A percentile compares a stretch with the other conserved stretches of the same genome.
phyloP scores from a whole-genome alignment of 108 stramenopile species.

The Cyclotella atomus region DNA sequence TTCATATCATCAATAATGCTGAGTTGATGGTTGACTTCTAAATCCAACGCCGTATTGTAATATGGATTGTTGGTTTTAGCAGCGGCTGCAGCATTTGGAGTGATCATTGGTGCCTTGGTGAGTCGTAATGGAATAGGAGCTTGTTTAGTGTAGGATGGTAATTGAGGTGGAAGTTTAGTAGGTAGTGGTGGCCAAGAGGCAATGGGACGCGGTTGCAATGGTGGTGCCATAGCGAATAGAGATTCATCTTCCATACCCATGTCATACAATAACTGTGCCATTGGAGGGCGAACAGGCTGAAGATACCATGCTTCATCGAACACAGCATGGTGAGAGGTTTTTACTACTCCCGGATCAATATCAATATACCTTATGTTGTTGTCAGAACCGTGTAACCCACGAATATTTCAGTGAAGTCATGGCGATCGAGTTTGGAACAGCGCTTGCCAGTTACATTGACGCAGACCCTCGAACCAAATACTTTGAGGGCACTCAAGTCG shows the following conservation, averaged over 20 bases:
- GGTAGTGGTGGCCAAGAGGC: neutral
- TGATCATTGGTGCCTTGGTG: no score
- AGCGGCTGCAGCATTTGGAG: neutral
- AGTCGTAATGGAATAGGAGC: no score
- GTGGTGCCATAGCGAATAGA: neutral
- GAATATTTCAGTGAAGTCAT: slow-evolving; percentile 9
- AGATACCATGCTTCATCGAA: slow-evolving; percentile 38
- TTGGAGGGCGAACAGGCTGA: slow-evolving; percentile 1
- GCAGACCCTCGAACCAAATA: slow-evolving; percentile 18
- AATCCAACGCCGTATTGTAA: neutral
- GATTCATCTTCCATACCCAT: slow-evolving; percentile 1
- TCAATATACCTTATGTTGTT: slow-evolving; percentile 10
- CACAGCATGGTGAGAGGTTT: slow-evolving; percentile 13
- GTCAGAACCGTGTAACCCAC: slow-evolving; percentile 6
- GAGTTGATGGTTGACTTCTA: neutral
- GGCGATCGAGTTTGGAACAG: neutral
- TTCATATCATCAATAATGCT: neutral
- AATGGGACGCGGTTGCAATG: neutral
- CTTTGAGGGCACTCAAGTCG: neutral
- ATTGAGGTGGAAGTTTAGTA: neutral
- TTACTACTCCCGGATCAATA: neutral
- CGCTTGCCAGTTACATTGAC: slow-evolving; percentile 6
- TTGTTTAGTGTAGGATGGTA: no score
- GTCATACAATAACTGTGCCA: slow-evolving; percentile 20
- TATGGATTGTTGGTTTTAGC: neutral